Evolutionary conservation across 2,329 filamentous ascomycete genomes (phyloP).

Genomic region (Neofusicoccum sp.): DNA sequence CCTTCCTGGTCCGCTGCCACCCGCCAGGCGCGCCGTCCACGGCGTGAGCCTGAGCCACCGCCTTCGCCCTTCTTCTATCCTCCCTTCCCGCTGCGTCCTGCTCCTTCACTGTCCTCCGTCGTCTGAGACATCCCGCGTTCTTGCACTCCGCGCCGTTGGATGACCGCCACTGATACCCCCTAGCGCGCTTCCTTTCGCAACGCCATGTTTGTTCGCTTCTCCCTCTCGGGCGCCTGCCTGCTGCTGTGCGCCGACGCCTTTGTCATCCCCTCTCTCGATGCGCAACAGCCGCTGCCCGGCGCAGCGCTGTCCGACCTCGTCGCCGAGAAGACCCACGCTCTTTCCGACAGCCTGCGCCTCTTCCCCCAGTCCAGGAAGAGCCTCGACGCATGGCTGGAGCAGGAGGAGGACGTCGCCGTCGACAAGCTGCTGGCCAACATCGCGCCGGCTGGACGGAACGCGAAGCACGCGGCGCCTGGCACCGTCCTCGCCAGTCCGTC

Average conservation of each 20-base stretch:
- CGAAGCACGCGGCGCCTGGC: constrained; percentile 36
- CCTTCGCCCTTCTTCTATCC: not conserved
- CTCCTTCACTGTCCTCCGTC: not conserved
- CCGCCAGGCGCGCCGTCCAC: not conserved
- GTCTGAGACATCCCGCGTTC: not conserved
- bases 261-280: constrained; percentile 8
- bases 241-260: constrained; percentile 13
- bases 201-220: constrained; percentile 7
- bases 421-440: constrained; percentile 43
- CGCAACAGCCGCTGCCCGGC: not conserved
- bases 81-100: not conserved
- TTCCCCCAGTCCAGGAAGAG: not conserved
- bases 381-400: constrained; percentile 37
- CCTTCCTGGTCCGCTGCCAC: not conserved
- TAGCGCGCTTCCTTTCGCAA: constrained; percentile 10
- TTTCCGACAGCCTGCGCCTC: not conserved
- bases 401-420: constrained; percentile 36
- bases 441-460: constrained; percentile 41
- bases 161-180: not conserved
- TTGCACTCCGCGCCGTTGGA: not conserved
- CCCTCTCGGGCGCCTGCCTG: constrained; percentile 1
- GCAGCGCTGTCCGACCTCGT: not conserved
- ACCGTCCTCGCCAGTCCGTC: constrained; percentile 46
- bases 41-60: not conserved
- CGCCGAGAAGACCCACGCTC: not conserved